These are phyloP conservation scores for Marchantia polymorpha DNA, from an alignment of 225 moss, liverwort and hornwort genomes.

Conservation along the genomic window DNA sequence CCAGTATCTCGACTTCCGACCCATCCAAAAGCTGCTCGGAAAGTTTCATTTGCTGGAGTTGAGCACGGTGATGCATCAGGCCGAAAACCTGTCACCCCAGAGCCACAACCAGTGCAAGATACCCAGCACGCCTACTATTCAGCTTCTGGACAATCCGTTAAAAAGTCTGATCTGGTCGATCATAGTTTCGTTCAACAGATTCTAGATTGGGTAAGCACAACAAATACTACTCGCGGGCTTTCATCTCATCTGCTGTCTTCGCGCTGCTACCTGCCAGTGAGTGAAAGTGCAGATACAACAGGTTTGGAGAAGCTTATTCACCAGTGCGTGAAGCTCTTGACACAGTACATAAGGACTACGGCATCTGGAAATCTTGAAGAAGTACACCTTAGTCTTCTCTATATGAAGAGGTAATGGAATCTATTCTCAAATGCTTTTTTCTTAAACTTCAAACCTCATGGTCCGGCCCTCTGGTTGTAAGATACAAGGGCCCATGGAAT, in stretches of 20 bases:
- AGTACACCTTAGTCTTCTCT: slow-evolving; percentile 52
- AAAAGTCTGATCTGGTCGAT: slow-evolving; percentile 1
- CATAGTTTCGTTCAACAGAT: slow-evolving; percentile 22
- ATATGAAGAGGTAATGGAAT: slow-evolving; percentile 48
- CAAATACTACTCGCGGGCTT: slow-evolving; percentile 22
- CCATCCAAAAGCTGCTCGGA: slow-evolving; percentile 19
- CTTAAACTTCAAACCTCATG: no score
- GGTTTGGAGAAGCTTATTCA: slow-evolving; percentile 40
- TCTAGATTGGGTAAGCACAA: slow-evolving; percentile 2
- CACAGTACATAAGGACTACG: slow-evolving; percentile 51
- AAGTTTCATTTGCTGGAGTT: slow-evolving; percentile 22
- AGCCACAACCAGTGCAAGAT: not conserved
- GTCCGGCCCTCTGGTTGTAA: no score
- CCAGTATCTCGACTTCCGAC: slow-evolving; percentile 50
- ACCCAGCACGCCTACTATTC: not conserved
- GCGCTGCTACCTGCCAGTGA: slow-evolving; percentile 43
- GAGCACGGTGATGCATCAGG: slow-evolving; percentile 15
- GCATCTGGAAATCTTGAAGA: slow-evolving; percentile 77
- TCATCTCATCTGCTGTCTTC: slow-evolving; percentile 65
- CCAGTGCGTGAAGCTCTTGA: slow-evolving; percentile 58
- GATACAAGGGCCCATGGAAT: no score
- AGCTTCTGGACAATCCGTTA: not conserved
- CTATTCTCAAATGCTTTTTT: not conserved
- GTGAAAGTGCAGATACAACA: slow-evolving; percentile 15
- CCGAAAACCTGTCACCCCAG: not conserved